Conservation (phyloP, 208 protist genomes). For the Trypanosoma brucei region DNA sequence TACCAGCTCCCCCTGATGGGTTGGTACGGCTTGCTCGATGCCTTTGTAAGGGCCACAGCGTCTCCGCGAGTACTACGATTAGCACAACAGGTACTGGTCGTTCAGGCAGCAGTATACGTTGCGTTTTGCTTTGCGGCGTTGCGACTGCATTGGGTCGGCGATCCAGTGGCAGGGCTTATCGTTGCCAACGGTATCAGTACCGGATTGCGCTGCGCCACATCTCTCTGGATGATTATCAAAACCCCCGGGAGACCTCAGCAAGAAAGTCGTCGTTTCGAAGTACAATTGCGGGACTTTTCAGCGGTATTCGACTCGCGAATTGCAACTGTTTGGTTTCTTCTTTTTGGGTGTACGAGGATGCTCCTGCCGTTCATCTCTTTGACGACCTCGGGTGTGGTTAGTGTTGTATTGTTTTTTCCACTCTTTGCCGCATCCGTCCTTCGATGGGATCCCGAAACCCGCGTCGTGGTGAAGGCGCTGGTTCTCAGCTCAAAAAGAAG, state of each 20-base stretch:
- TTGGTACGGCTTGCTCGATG: slow-evolving; percentile 83
- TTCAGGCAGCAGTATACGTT: slow-evolving; percentile 48
- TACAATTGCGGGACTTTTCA: background rate
- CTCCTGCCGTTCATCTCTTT: background rate
- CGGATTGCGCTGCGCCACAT: slow-evolving; percentile 31
- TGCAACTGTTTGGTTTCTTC: slow-evolving; percentile 2
- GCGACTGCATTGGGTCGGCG: slow-evolving; percentile 14
- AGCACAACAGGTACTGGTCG: slow-evolving; percentile 46
- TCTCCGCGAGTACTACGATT: slow-evolving; percentile 32
- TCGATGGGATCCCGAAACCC: slow-evolving; percentile 15
- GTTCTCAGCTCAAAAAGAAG: background rate
- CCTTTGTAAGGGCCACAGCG: slow-evolving; percentile 69
- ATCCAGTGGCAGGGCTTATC: slow-evolving; percentile 32
- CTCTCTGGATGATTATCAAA: slow-evolving; percentile 32
- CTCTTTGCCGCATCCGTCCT: slow-evolving; percentile 8
- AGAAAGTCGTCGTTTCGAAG: background rate
- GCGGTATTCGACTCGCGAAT: slow-evolving; percentile 7
- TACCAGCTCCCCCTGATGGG: slow-evolving; percentile 67
- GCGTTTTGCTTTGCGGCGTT: slow-evolving; percentile 42
- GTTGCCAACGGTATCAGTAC: slow-evolving; percentile 45
- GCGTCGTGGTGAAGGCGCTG: background rate
- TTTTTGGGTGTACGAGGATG: slow-evolving; percentile 17
- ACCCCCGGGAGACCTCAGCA: slow-evolving; percentile 5
- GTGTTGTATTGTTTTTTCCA: background rate
- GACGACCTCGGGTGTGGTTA: background rate